Evolutionary conservation across 2,329 filamentous ascomycete species (phyloP).

Genomic region (Fusarium sarcochroum): DNA sequence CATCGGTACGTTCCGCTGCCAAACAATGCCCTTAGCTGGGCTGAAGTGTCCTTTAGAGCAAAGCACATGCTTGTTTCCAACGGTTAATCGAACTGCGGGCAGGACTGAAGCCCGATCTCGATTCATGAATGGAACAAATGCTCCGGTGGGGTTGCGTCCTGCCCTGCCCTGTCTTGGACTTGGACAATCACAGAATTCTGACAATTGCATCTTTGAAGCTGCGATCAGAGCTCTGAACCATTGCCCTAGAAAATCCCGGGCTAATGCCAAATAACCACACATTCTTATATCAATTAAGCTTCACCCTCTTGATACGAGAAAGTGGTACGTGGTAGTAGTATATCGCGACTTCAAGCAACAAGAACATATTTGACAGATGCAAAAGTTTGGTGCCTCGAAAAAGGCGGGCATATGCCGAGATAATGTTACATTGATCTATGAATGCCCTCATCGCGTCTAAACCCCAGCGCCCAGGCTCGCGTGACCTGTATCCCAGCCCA

Average conservation of each 20-base stretch:
- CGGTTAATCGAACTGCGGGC: slow-evolving; percentile 17
- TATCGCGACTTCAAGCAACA: neutral
- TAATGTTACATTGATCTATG: slow-evolving; percentile 51
- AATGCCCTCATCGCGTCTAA: slow-evolving; percentile 37
- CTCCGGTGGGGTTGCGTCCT: slow-evolving; percentile 22
- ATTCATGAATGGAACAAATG: slow-evolving; percentile 41
- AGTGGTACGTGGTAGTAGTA: neutral
- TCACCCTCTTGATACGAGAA: neutral
- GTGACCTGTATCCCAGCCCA: slow-evolving; percentile 29
- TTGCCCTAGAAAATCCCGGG: too few relatives aligned
- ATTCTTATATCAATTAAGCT: neutral
- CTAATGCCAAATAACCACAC: neutral
- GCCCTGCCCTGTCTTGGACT: neutral
- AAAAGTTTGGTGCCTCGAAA: slow-evolving; percentile 8
- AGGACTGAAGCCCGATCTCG: slow-evolving; percentile 22
- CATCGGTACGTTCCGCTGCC: slow-evolving; percentile 23
- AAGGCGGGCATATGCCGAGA: slow-evolving; percentile 26
- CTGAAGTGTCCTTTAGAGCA: neutral
- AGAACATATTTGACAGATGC: neutral
- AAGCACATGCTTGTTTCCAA: slow-evolving; percentile 32
- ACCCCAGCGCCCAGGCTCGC: slow-evolving; percentile 32
- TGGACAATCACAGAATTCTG: neutral
- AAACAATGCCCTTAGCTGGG: slow-evolving; percentile 3
- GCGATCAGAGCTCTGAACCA: neutral
- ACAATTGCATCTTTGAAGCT: neutral